Conservation (phyloP, 129 eudicot genomes). For the Artemisia tridentata region DNA sequence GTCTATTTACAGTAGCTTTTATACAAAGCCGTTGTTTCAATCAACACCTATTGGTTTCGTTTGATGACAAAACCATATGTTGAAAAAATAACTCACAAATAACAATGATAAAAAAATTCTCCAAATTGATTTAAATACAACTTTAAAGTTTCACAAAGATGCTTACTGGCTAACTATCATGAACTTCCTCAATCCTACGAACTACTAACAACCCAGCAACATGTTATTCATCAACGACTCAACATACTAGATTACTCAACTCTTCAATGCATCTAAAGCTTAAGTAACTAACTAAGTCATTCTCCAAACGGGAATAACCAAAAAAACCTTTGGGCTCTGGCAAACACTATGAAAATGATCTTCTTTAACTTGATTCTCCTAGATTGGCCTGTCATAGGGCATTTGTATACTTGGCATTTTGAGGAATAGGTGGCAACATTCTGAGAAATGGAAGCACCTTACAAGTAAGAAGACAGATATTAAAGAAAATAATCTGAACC, state of each 20-base stretch:
- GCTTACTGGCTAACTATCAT: not conserved
- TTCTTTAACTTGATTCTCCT: conserved; percentile 8
- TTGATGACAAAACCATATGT: not conserved
- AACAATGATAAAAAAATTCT: not conserved
- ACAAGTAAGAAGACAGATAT: no score
- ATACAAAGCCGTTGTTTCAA: no score
- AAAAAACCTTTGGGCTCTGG: not conserved
- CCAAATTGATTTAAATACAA: not conserved
- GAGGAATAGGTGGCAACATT: not conserved
- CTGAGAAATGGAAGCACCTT: no score
- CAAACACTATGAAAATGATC: not conserved
- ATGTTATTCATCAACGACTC: not conserved
- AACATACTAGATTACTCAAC: not conserved
- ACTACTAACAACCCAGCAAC: not conserved
- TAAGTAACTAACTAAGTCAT: no score
- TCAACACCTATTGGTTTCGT: not conserved
- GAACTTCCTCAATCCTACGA: not conserved
- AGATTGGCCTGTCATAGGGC: not conserved
- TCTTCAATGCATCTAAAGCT: not conserved
- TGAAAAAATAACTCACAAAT: not conserved
- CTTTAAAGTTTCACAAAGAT: not conserved
- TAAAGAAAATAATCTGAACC: no score
- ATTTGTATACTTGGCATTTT: not conserved
- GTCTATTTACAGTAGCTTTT: no score
- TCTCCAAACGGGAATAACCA: no score